phyloP scores from a whole-genome alignment of 768 basidiomycete species.

The Pleurotus tuber-regium region DNA sequence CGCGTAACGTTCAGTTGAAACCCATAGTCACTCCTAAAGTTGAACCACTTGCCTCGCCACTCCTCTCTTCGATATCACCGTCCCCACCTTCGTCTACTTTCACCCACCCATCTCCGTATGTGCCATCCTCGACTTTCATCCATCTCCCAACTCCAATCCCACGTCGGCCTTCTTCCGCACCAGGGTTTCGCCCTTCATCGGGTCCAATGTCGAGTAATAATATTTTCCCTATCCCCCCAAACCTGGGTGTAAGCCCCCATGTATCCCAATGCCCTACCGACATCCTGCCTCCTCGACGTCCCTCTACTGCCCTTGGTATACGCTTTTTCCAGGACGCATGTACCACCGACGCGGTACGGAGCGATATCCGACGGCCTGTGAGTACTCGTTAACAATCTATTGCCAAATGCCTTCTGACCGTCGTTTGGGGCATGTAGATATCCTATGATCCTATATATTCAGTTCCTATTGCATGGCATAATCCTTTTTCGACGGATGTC shows the following conservation, averaged over 20 bases:
- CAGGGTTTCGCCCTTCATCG: constrained; percentile 11
- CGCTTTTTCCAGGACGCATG: neutral
- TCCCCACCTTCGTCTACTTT: constrained; percentile 5
- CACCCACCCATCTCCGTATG: neutral
- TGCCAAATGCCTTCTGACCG: constrained; percentile 3
- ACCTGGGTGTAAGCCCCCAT: constrained; percentile 13
- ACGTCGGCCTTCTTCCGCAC: constrained; percentile 5
- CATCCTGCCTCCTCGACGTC: constrained; percentile 24
- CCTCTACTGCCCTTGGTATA: constrained; percentile 31
- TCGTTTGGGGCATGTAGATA: no score
- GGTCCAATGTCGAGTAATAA: constrained; percentile 14
- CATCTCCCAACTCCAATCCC: neutral
- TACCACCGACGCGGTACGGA: no score
- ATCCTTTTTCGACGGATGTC: neutral
- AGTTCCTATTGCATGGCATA: no score
- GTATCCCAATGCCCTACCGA: constrained; percentile 23
- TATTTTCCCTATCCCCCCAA: constrained; percentile 16
- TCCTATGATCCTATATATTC: no score
- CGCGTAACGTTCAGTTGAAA: neutral
- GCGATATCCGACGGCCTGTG: no score
- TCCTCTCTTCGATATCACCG: constrained; percentile 3
- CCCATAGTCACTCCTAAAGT: neutral
- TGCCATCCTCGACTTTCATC: neutral
- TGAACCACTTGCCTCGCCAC: neutral
- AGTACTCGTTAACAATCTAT: no score